phyloP scores from a whole-genome alignment of 306 rosid species.

The Acacia confusa region DNA sequence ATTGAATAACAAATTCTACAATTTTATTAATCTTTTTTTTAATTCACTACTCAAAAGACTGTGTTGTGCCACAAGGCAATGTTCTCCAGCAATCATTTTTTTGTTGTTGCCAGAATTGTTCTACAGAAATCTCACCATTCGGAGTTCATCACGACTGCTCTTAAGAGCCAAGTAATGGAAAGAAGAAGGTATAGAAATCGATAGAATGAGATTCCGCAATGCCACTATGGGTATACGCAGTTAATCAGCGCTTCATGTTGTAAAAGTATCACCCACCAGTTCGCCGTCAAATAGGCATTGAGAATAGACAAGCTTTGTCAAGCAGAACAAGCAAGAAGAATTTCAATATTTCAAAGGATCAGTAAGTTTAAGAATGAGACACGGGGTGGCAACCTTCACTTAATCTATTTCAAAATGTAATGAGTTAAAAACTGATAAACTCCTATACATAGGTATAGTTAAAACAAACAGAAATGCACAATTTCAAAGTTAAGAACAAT shows the following conservation, averaged over 20 bases:
- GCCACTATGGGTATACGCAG: neutral
- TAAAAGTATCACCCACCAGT: neutral
- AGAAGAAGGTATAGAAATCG: neutral
- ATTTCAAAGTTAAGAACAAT: neutral
- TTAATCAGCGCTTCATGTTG: neutral
- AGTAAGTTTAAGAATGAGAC: neutral
- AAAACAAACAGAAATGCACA: neutral
- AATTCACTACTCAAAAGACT: too few species aligned
- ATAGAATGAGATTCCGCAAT: neutral
- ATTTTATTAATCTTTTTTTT: neutral
- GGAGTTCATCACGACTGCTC: neutral
- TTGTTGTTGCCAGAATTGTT: neutral
- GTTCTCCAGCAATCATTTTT: neutral
- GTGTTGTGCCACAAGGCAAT: neutral
- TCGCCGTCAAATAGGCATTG: neutral
- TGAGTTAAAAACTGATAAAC: neutral
- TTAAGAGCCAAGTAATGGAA: neutral
- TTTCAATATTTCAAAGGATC: neutral
- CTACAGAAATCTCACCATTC: neutral
- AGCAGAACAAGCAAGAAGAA: neutral
- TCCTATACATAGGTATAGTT: neutral
- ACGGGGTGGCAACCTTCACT: neutral
- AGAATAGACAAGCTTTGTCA: neutral
- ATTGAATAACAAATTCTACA: neutral
- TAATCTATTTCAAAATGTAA: neutral